Percentiles rank a stretch among this genome's conserved stretches.
phyloP scores from a whole-genome alignment of 1,284 basidiomycete genomes.

The Ustanciosporium gigantosporum region DNA sequence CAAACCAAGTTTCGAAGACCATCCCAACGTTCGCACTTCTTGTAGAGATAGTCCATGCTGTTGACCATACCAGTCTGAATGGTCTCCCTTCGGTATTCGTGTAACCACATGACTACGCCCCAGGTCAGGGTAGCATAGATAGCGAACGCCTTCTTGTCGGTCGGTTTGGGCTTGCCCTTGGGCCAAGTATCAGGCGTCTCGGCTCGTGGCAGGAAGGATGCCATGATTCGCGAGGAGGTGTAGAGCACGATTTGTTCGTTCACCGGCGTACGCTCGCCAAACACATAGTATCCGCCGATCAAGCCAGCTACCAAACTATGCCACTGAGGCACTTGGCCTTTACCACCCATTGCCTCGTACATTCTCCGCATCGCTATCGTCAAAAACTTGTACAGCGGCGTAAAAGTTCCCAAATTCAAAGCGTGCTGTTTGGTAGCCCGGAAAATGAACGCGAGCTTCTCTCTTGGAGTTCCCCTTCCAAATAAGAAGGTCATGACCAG shows the following conservation, averaged over 20 bases:
- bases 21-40: slow-evolving; percentile 59
- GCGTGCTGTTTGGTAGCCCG: slow-evolving; percentile 87
- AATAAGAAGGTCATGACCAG: slow-evolving; percentile 97
- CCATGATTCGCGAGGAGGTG: slow-evolving; percentile 52
- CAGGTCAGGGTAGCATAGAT: slow-evolving; percentile 86
- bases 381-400: slow-evolving; percentile 86
- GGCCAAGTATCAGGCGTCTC: slow-evolving; percentile 49
- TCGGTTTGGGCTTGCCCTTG: slow-evolving; percentile 54
- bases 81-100: slow-evolving; percentile 79
- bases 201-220: slow-evolving; percentile 54
- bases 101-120: slow-evolving; percentile 98
- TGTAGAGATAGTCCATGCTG: slow-evolving; percentile 63
- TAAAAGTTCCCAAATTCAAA: slow-evolving; percentile 87
- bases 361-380: slow-evolving; percentile 76
- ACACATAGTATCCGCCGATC: slow-evolving; percentile 87
- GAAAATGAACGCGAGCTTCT: slow-evolving; percentile 73
- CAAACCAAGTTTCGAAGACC: slow-evolving; percentile 58
- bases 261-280: slow-evolving; percentile 91
- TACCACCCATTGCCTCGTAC: slow-evolving; percentile 70
- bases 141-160: slow-evolving; percentile 76
- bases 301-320: slow-evolving; percentile 86
- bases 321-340: slow-evolving; percentile 73
- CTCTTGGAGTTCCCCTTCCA: slow-evolving; percentile 58
- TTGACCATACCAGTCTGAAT: slow-evolving; percentile 86
- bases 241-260: slow-evolving; percentile 99